Base-by-base conservation (phyloP, 1,139 yeast genomes). In the Yamadazyma jaroonii region DNA sequence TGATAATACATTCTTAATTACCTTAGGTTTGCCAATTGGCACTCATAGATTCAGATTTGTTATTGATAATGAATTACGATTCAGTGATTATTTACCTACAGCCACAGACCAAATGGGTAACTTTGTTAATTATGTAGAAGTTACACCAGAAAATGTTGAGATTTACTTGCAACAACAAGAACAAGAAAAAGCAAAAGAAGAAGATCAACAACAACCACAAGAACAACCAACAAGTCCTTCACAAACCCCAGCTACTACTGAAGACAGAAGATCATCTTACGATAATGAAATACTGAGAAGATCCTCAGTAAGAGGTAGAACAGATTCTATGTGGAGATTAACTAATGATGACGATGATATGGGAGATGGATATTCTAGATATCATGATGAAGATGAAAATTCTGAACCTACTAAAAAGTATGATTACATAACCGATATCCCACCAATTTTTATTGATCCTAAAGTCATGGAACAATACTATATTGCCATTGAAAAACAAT, bases 391-490 rank as follows among this genome's bases (percentile, higher is more conserved):
- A 42, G 64, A 78, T 41, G 64, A 77, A 41, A 76, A 71, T 46
- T 65, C 54, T 35, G 54, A 53, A 21, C 40, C 43, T 13, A 39
- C 48, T 3, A 54, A 54, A 35, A 37, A 53, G 3, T 58, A 50
- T 34, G 70, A 76, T 43, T 85, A 81, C 57, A 79, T 81, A 24
- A 72, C 67, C 36, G 83, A 79, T 44, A 90, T 92, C 33, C 98
- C 98, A 1, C 89, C 95, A 2, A 89, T 92, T 23, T 90, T 92
- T 59, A 79, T 86, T 3, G 94, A 85, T 50, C 89, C 92, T 5
- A 68, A 69, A 49, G 76, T 70, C 13, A 71, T 71, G 76, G 77
- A 71, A 48, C 75, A 68, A 47, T 84, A 84, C 53, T 84, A 84
- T 52, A 66, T 80, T 36, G 85, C 92, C 1, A 69, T 84, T 37